Evolutionary conservation across 441 rosid genomes (phyloP), one percentile per base, ranked within the genome.

Genomic region (Gossypium davidsonii): DNA sequence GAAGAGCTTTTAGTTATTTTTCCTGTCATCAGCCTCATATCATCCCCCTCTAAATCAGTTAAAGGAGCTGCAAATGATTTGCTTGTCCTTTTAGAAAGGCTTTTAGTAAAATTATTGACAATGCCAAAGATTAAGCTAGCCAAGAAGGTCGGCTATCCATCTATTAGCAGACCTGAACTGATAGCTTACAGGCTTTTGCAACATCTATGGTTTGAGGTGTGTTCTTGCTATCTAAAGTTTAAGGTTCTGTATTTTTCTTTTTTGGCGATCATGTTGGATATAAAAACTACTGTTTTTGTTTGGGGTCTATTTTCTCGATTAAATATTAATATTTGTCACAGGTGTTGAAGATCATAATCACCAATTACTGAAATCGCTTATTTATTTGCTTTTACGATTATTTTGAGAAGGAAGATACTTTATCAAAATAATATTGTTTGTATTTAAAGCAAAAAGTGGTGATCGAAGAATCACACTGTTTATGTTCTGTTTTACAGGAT

Each of bases 141-240:
- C 72, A 74, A 70, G 56, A 81, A 79, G 73, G 76, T 67, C 74
- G 81, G 71, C 80, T 75, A 74, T 75, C 86, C 85, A 67, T 77
- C 83, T 23, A 82, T 84, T 83, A 85, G 85, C 81, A 75, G 84
- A 48, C 86, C 80, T 64, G 97, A 89, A 78, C 81, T 83, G 66
- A 80, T 90, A 62, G 72, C 85, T 73, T 86, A 83, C 79, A 86
- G 96, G 86, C 85, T 89, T 77, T 78, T 92, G 84, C 88, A 76
- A 69, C 89, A 81, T 75, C 77, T 92, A 25, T 94, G 95, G 94
- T 81, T 75, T 85, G 92, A 94, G 97, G 98, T 92, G 74, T 82
- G 58, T 37, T 79, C 60, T 69, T 79, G 46, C 52, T 57, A 25
- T 64, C 73, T 26, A 39, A 15, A 15, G 15, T 51, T 51, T 15